Percentiles rank a stretch among this genome's conserved stretches.
Evolutionary conservation across 106 monocot genomes (phyloP).

Genomic region (Amphibolis antarctica): DNA sequence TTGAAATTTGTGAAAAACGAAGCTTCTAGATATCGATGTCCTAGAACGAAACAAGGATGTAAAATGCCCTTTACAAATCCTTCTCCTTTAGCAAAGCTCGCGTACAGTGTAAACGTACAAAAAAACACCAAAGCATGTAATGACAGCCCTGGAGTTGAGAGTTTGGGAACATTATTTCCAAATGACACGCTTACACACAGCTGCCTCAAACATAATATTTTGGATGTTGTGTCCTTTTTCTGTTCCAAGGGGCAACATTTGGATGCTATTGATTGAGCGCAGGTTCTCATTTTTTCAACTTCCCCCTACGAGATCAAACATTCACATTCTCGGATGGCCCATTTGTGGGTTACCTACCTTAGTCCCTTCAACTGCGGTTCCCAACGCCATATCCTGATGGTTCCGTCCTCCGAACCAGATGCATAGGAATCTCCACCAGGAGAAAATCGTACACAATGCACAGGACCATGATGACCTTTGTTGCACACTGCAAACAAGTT

Average conservation of each 20-base stretch:
- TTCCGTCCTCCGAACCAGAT: conserved; percentile 94
- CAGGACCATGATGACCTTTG: conserved; percentile 97
- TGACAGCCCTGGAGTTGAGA: too few relatives aligned
- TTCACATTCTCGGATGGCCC: conserved; percentile 30
- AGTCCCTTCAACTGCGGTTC: conserved; percentile 29
- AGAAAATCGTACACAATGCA: conserved; percentile 85
- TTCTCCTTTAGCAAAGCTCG: too few relatives aligned
- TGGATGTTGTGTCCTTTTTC: not conserved
- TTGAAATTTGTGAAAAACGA: too few relatives aligned
- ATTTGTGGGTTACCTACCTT: conserved; percentile 21
- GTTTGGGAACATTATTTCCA: not conserved
- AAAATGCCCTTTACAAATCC: too few relatives aligned
- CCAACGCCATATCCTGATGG: conserved; percentile 81
- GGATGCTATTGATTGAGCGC: not conserved
- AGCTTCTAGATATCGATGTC: too few relatives aligned
- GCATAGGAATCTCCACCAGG: conserved; percentile 89
- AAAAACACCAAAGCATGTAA: too few relatives aligned
- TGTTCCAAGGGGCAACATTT: not conserved
- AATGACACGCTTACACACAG: not conserved
- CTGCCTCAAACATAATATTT: not conserved
- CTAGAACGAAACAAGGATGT: too few relatives aligned
- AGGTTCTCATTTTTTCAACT: conserved; percentile 43
- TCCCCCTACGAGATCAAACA: conserved; percentile 30
- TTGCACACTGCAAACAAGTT: conserved; percentile 59
- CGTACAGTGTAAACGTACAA: too few relatives aligned